These are phyloP conservation scores for Periconia sp. DNA, from an alignment of 2,329 filamentous ascomycete species.

Conservation along the genomic window DNA sequence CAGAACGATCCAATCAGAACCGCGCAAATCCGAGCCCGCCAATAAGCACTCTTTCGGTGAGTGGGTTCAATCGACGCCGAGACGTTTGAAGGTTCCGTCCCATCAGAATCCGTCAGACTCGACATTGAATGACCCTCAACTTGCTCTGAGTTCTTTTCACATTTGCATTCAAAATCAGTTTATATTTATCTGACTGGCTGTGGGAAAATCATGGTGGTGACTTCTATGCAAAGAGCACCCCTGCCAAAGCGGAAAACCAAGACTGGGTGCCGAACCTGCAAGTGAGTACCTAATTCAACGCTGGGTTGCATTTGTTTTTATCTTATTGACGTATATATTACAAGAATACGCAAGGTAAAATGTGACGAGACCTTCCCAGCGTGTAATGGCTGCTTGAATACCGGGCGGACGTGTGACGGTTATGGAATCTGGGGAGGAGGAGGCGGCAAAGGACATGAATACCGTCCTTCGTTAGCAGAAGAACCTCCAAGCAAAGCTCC, in stretches of 20 bases:
- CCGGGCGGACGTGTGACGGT: constrained; percentile 44
- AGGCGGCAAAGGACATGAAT: constrained; percentile 25
- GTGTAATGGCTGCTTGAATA: constrained; percentile 39
- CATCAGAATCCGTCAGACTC: no score
- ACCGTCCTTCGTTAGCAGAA: not conserved
- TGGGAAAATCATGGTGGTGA: not conserved
- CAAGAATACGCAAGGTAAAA: constrained; percentile 27
- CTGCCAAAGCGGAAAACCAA: constrained; percentile 1
- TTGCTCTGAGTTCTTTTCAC: no score
- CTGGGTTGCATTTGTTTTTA: not conserved
- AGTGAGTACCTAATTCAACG: constrained; percentile 15
- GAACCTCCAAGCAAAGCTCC: not conserved
- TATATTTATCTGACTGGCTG: no score
- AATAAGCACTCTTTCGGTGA: no score
- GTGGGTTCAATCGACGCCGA: no score
- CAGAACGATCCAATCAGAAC: no score
- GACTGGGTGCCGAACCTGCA: constrained; percentile 26
- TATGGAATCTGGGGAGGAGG: constrained; percentile 48
- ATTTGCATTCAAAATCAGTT: not conserved
- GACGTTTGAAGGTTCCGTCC: no score
- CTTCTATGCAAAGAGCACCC: not conserved
- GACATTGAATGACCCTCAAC: no score
- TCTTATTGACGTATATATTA: not conserved
- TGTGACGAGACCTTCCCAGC: constrained; percentile 43
- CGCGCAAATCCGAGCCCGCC: no score